Percentiles rank a stretch among this genome's conserved stretches.
Conservation (phyloP, 768 basidiomycete species). For the Podaxis sp. region DNA sequence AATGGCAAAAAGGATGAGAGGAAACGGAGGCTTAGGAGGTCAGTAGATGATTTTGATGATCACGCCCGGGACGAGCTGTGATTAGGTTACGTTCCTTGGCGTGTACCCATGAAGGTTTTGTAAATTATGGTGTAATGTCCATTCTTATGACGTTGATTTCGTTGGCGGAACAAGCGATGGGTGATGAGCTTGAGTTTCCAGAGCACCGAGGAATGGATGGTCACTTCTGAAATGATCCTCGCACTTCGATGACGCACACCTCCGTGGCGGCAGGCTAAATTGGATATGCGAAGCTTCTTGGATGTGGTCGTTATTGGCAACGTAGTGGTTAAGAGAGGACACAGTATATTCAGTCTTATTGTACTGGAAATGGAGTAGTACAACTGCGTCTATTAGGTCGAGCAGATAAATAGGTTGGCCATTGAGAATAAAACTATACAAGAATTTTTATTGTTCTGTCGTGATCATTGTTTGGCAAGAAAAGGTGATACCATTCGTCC, state of each 20-base stretch:
- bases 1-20: slow-evolving; percentile 13
- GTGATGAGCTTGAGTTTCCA: slow-evolving; percentile 1
- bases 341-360: background rate
- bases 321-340: background rate
- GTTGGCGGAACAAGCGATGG: background rate
- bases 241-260: background rate
- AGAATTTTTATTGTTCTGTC: background rate
- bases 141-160: background rate
- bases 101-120: background rate
- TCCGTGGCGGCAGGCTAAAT: background rate
- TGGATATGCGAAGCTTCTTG: background rate
- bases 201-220: background rate
- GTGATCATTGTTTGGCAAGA: background rate
- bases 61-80: slow-evolving; percentile 6
- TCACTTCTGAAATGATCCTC: slow-evolving; percentile 8
- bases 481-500: background rate
- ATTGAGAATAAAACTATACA: slow-evolving; percentile 6
- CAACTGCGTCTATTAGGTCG: background rate
- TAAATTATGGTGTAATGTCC: slow-evolving; percentile 11
- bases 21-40: slow-evolving; percentile 13
- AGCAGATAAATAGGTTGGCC: background rate
- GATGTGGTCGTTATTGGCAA: background rate
- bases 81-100: background rate
- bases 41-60: slow-evolving; percentile 4
- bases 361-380: background rate